Percentiles rank a stretch among this genome's conserved stretches.
Conservation (phyloP, 192 early-diverging fungal genomes). For the Backusella circina region DNA sequence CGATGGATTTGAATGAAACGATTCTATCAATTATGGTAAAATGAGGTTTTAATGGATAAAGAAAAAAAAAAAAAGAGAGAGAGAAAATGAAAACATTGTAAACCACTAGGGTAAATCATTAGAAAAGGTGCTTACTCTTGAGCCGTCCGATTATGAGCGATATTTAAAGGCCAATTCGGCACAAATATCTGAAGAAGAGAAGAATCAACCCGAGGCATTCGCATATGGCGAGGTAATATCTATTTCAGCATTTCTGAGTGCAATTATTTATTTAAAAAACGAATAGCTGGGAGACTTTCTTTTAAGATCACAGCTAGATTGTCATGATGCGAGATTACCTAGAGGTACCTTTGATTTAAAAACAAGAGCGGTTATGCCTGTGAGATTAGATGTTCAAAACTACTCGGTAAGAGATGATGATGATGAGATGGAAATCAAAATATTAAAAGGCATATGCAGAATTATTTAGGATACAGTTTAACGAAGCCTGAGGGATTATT, state of each 20-base stretch:
- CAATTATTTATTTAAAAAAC: not conserved
- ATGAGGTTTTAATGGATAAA: not conserved
- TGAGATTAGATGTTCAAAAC: conserved; percentile 78
- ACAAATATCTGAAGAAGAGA: conserved; percentile 33
- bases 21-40: conserved; percentile 69
- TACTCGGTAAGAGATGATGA: conserved; percentile 47
- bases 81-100: not conserved
- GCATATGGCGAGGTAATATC: conserved; percentile 50
- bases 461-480: conserved; percentile 69
- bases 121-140: conserved; percentile 79
- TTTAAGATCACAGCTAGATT: conserved; percentile 89
- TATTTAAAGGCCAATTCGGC: conserved; percentile 59
- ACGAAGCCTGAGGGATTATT: conserved; percentile 58
- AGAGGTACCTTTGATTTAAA: conserved; percentile 89
- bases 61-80: too few species aligned
- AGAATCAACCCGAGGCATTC: conserved; percentile 59
- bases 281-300: conserved; percentile 60
- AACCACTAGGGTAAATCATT: conserved; percentile 72
- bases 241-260: too few species aligned
- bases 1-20: conserved; percentile 61
- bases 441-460: conserved; percentile 5
- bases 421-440: not conserved
- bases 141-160: conserved; percentile 61
- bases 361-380: conserved; percentile 76
- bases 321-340: conserved; percentile 69